Evolutionary conservation across 2,329 filamentous ascomycete species (phyloP).

Genomic region (Fusarium buxicola): DNA sequence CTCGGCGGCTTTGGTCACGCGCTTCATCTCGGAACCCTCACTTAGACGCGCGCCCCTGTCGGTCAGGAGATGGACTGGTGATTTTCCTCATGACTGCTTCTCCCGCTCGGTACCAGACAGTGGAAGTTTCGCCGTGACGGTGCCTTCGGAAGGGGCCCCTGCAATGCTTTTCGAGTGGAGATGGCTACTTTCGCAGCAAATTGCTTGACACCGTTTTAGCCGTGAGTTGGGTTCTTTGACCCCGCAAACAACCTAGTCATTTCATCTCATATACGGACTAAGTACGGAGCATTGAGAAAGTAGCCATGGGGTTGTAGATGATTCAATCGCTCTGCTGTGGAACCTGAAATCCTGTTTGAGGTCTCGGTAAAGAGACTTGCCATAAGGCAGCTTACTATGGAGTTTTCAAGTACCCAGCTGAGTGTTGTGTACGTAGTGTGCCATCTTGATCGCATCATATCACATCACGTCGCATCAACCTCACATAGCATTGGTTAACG

Average conservation of each 20-base stretch:
- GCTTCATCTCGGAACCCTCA: conserved; percentile 11
- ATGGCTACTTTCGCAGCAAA: conserved; percentile 27
- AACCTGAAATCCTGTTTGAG: conserved; percentile 7
- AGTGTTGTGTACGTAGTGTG: conserved; percentile 18
- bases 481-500: conserved; percentile 10
- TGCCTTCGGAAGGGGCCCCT: conserved; percentile 18
- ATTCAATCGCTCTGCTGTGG: conserved; percentile 14
- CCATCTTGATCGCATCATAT: conserved; percentile 23
- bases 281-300: conserved; percentile 22
- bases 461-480: conserved; percentile 30
- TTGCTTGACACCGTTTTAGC: conserved; percentile 13
- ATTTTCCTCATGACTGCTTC: conserved; percentile 26
- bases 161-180: conserved; percentile 29
- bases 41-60: conserved; percentile 20
- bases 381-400: conserved; percentile 19
- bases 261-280: conserved; percentile 31
- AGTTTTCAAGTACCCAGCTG: conserved; percentile 18
- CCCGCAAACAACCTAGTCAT: conserved; percentile 33
- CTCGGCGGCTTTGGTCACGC: conserved; percentile 27
- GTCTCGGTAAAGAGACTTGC: conserved; percentile 13
- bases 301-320: conserved; percentile 22
- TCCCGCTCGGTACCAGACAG: conserved; percentile 29
- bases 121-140: conserved; percentile 8
- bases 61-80: conserved; percentile 27
- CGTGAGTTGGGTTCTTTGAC: conserved; percentile 23